Percentiles rank a stretch among this genome's conserved stretches.
These are phyloP conservation scores for Lonicera japonica DNA, from an alignment of 129 eudicot genomes.

Conservation along the genomic window DNA sequence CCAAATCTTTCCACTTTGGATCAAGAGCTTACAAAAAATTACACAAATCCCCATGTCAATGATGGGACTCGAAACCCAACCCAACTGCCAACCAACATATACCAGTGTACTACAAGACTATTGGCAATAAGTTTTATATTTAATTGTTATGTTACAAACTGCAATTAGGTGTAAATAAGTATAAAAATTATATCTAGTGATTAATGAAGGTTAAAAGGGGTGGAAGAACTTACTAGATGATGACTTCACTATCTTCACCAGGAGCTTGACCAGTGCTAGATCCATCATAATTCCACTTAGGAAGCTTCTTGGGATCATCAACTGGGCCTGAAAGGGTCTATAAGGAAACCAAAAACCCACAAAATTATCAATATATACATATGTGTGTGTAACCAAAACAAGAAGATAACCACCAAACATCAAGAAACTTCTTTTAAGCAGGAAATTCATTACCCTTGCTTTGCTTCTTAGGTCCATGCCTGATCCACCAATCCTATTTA, in stretches of 20 bases:
- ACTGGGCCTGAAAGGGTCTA: conserved; percentile 77
- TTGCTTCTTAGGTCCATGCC: conserved; percentile 89
- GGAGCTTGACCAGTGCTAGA: conserved; percentile 95
- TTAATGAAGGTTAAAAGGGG: not conserved
- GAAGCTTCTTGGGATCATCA: conserved; percentile 63
- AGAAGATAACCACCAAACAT: not conserved
- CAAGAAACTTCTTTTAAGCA: too few relatives aligned
- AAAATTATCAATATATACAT: not conserved
- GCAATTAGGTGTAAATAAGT: too few relatives aligned
- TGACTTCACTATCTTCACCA: conserved; percentile 95
- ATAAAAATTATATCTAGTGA: not conserved
- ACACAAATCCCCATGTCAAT: too few relatives aligned
- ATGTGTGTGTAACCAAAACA: not conserved
- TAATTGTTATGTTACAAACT: too few relatives aligned
- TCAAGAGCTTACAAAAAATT: too few relatives aligned
- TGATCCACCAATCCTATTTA: conserved; percentile 83
- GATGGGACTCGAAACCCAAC: too few relatives aligned
- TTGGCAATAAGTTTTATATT: too few relatives aligned
- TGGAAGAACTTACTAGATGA: conserved; percentile 59
- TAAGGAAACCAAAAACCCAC: not conserved
- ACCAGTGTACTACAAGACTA: too few relatives aligned
- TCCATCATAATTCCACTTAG: conserved; percentile 90
- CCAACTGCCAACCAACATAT: too few relatives aligned
- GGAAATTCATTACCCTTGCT: conserved; percentile 57
- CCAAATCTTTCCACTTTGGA: too few relatives aligned